Conservation (phyloP, 768 basidiomycete genomes). For the Trametes meyenii region DNA sequence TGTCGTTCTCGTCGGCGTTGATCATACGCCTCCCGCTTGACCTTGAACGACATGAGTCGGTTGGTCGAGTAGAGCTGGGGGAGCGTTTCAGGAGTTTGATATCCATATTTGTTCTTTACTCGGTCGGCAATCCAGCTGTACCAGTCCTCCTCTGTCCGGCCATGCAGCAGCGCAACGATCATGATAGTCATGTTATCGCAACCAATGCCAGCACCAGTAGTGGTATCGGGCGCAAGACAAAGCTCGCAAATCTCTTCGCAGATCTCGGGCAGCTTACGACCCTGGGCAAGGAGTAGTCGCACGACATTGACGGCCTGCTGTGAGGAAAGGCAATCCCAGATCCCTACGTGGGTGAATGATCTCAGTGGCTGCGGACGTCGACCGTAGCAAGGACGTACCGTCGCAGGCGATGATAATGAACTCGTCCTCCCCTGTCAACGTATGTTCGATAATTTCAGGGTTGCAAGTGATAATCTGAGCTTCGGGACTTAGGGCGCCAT, state of each 20-base stretch:
- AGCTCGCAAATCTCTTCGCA: constrained; percentile 89
- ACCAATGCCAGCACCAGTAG: constrained; percentile 89
- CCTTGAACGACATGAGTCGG: constrained; percentile 64
- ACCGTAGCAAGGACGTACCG: constrained; percentile 52
- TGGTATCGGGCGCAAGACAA: constrained; percentile 92
- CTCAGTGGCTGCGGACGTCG: constrained; percentile 3
- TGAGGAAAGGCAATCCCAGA: constrained; percentile 96
- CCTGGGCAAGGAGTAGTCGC: constrained; percentile 78
- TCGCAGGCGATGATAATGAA: constrained; percentile 97
- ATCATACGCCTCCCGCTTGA: constrained; percentile 60
- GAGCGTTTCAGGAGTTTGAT: constrained; percentile 70
- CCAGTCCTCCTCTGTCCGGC: constrained; percentile 91
- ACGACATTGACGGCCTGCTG: constrained; percentile 93
- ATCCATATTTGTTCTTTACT: constrained; percentile 75
- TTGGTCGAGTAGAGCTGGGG: constrained; percentile 77
- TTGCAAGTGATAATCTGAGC: constrained; percentile 93
- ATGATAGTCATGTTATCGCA: constrained; percentile 99
- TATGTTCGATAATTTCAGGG: constrained; percentile 86
- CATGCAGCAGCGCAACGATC: constrained; percentile 85
- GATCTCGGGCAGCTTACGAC: constrained; percentile 79
- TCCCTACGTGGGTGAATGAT: constrained; percentile 58
- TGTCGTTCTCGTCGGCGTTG: constrained; percentile 40
- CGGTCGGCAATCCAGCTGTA: constrained; percentile 85
- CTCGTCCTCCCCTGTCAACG: constrained; percentile 87
- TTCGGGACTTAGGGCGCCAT: constrained; percentile 77